These are phyloP conservation scores for Oryza longistaminata DNA, from an alignment of 176 grass and related monocot genomes.

Conservation along the genomic window DNA sequence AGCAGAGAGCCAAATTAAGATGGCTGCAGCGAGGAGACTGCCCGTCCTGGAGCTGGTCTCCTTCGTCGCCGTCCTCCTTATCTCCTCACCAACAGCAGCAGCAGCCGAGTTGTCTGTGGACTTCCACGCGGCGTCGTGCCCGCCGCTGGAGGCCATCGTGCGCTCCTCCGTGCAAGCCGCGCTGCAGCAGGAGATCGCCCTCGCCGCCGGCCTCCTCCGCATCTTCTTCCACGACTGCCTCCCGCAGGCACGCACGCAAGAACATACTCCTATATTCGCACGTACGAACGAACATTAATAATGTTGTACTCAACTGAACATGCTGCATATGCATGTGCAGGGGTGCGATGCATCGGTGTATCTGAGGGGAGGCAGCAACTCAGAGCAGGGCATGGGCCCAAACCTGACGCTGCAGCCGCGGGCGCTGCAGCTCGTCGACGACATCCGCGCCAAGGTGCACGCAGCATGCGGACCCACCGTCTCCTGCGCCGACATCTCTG, in stretches of 20 bases:
- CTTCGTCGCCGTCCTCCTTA: neutral
- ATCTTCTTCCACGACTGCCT: slow-evolving; percentile 49
- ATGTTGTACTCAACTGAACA: too few relatives aligned
- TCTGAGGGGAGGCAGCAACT: too few relatives aligned
- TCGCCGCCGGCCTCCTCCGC: slow-evolving; percentile 41
- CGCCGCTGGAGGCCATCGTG: neutral
- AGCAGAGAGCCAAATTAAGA: too few relatives aligned
- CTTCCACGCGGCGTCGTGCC: neutral
- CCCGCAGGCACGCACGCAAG: neutral
- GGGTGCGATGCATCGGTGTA: slow-evolving; percentile 37
- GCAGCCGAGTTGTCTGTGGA: neutral
- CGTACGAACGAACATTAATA: too few relatives aligned
- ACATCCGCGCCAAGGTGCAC: slow-evolving; percentile 42
- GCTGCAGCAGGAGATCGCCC: neutral
- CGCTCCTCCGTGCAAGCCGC: neutral
- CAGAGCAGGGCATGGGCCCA: neutral
- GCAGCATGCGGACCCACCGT: slow-evolving; percentile 30
- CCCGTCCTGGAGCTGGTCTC: neutral
- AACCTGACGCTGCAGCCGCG: slow-evolving; percentile 39
- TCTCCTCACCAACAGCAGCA: neutral
- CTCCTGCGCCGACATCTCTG: slow-evolving; percentile 47
- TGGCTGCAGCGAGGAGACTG: neutral
- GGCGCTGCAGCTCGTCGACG: slow-evolving; percentile 39
- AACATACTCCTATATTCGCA: neutral
- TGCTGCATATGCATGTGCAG: neutral